phyloP scores from a whole-genome alignment of 164 flowering plant species.

The Annona squamosa region DNA sequence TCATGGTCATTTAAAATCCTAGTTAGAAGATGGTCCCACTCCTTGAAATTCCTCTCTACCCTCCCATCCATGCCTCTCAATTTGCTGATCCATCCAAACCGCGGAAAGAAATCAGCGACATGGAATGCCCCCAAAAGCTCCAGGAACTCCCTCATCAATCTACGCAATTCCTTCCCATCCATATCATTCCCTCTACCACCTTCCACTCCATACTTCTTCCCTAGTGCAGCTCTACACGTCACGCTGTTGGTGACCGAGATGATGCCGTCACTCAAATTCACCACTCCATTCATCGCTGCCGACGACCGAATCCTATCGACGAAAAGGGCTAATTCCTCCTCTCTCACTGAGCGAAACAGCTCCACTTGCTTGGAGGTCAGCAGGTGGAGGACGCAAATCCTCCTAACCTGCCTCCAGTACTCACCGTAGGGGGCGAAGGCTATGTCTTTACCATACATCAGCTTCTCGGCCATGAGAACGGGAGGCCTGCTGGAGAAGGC shows the following conservation, averaged over 20 bases:
- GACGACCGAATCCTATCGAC: not conserved
- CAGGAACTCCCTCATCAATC: not conserved
- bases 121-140: not conserved
- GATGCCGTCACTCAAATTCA: constrained; percentile 7
- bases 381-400: not conserved
- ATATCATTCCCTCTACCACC: not conserved
- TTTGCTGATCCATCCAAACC: constrained; percentile 3
- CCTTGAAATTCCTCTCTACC: constrained; percentile 1
- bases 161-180: not conserved
- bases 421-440: constrained; percentile 2
- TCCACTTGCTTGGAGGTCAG: constrained; percentile 1
- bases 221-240: constrained; percentile 15
- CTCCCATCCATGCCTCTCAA: constrained; percentile 3
- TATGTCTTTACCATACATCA: not conserved
- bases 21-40: constrained; percentile 25
- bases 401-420: constrained; percentile 1
- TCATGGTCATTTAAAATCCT: constrained; percentile 25
- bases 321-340: not conserved
- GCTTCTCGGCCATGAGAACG: too few relatives aligned
- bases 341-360: not conserved
- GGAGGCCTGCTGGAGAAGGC: not conserved
- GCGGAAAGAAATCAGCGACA: constrained; percentile 10
- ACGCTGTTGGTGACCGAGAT: constrained; percentile 6
- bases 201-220: constrained; percentile 8
- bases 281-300: not conserved